Evolutionary conservation across 2,329 filamentous ascomycete species (phyloP), one percentile per base, ranked within the genome.

Genomic region (Fusarium drepaniforme): DNA sequence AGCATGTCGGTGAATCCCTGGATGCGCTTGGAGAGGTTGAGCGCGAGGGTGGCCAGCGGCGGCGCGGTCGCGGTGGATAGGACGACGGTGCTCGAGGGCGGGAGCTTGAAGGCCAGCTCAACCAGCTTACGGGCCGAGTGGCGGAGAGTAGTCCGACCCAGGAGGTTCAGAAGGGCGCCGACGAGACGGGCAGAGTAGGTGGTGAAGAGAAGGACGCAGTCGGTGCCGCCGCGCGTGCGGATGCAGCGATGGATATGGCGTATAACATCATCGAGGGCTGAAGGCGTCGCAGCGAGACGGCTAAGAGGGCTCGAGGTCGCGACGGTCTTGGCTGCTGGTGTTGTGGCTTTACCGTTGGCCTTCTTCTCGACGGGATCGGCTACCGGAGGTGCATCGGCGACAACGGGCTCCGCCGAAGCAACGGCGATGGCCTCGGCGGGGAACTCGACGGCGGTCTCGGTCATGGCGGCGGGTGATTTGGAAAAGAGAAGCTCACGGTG

Each of bases 151-250:
- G 90, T 88, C 44, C 90, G 86, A 70, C 89, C 88, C 71, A 91
- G 81, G 56, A 84, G 77, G 65, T 87, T 83, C 77, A 93, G 87
- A 28, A 88, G 75, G 30, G 86, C 84, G 70, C 88, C 86, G 60
- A 86, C 79, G 65, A 92, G 83, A 71, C 90, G 91, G 65, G 92
- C 88, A 69, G 87, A 84, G 85, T 96, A 96, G 84, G 92, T 90
- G 72, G 92, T 81, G 75, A 93, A 90, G 73, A 92, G 89, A 77
- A 96, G 90, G 72, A 92, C 86, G 59, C 90, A 89, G 84, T 95
- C 93, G 81, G 93, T 90, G 79, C 93, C 93, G 40, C 88, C 83
- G 53, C 93, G 90, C 12, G 92, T 93, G 74, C 90, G 88, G 77
- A 95, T 86, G 80, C 93, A 90, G 75, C 91, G 91, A 79, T 88